A percentile compares a stretch with the other conserved stretches of the same genome.
Conservation (phyloP, 345 rosid genomes). For the Ricinus communis region DNA sequence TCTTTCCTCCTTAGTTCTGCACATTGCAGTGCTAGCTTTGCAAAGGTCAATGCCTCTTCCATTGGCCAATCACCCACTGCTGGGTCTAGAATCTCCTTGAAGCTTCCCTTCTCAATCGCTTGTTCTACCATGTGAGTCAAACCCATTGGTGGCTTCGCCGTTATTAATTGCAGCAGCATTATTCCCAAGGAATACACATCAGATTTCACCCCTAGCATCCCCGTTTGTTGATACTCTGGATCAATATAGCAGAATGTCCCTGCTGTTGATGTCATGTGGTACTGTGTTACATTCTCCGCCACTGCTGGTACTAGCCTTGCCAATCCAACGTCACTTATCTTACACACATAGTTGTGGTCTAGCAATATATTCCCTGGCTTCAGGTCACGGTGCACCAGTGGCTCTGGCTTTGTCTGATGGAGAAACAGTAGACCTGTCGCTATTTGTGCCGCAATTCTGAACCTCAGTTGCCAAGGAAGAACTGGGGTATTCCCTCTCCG, state of each 20-base stretch:
- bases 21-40: constrained; percentile 63
- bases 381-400: constrained; percentile 94
- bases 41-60: constrained; percentile 58
- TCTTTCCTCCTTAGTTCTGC: constrained; percentile 84
- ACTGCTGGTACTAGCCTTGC: constrained; percentile 80
- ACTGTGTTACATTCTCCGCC: constrained; percentile 78
- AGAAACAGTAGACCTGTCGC: constrained; percentile 85
- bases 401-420: constrained; percentile 94
- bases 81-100: constrained; percentile 63
- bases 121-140: constrained; percentile 51
- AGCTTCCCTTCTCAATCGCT: constrained; percentile 57
- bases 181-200: constrained; percentile 87
- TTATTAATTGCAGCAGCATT: constrained; percentile 74
- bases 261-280: constrained; percentile 67
- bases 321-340: constrained; percentile 85
- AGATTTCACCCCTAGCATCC: constrained; percentile 88
- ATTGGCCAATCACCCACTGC: constrained; percentile 74
- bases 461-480: constrained; percentile 83
- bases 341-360: constrained; percentile 77
- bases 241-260: constrained; percentile 95
- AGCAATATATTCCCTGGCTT: constrained; percentile 89
- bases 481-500: constrained; percentile 50
- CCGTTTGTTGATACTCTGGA: constrained; percentile 96
- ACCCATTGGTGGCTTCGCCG: constrained; percentile 76
- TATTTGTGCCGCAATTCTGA: constrained; percentile 80